Evolutionary conservation across 2,329 filamentous ascomycete species (phyloP).

Genomic region (Cercospora zeae-maydis): DNA sequence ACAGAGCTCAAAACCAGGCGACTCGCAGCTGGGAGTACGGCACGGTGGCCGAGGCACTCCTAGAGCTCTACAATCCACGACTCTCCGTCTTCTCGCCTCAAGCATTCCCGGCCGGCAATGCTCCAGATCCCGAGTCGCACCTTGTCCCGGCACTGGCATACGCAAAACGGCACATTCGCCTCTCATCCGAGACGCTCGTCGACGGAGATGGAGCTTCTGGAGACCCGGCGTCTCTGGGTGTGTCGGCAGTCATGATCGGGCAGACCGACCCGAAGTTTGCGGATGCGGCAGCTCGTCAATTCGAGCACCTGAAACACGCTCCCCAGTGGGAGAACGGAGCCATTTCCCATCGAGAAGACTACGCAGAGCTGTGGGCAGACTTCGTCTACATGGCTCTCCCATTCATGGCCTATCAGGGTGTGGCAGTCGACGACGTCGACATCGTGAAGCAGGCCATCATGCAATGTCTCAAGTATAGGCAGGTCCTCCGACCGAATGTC

Average conservation of each 20-base stretch:
- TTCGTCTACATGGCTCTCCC: slow-evolving; percentile 51
- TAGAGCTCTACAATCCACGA: slow-evolving; percentile 40
- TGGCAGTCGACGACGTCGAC: slow-evolving; percentile 37
- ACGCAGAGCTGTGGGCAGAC: slow-evolving; percentile 49
- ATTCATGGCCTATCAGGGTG: slow-evolving; percentile 47
- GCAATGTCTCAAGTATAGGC: slow-evolving; percentile 46
- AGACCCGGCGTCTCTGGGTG: slow-evolving; percentile 48
- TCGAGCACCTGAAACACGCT: slow-evolving; percentile 40
- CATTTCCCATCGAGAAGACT: slow-evolving; percentile 47
- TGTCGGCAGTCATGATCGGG: slow-evolving; percentile 46
- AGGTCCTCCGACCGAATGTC: slow-evolving; percentile 37
- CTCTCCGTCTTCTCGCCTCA: slow-evolving; percentile 28
- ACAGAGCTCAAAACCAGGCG: slow-evolving; percentile 17
- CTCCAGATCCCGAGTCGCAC: slow-evolving; percentile 8
- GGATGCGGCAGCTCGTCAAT: slow-evolving; percentile 43
- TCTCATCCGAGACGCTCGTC: slow-evolving; percentile 34
- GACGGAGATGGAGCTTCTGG: slow-evolving; percentile 40
- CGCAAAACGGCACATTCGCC: slow-evolving; percentile 36
- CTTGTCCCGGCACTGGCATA: slow-evolving; percentile 24
- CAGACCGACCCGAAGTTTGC: slow-evolving; percentile 36
- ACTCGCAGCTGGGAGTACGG: slow-evolving; percentile 42
- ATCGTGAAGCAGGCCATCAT: slow-evolving; percentile 37
- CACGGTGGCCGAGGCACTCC: slow-evolving; percentile 41
- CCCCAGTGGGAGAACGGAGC: slow-evolving; percentile 41
- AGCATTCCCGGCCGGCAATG: slow-evolving; percentile 14